These are phyloP conservation scores for Solanum hybrid DNA, from an alignment of 305 asterid species.

Conservation along the genomic window DNA sequence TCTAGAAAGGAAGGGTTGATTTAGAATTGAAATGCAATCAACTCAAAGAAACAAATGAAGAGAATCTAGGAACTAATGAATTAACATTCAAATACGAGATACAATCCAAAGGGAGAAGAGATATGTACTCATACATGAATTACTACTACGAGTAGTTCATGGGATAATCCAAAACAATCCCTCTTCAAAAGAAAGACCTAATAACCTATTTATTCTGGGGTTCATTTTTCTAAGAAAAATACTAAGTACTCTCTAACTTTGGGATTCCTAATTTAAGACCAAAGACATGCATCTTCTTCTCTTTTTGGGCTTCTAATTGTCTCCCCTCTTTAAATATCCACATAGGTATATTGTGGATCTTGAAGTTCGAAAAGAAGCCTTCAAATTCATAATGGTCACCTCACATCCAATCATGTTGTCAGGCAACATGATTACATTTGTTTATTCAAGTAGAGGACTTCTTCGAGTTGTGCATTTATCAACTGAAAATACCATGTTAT, in stretches of 20 bases:
- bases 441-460: background rate
- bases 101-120: background rate
- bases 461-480: background rate
- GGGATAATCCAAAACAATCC: background rate
- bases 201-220: background rate
- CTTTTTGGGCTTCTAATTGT: background rate
- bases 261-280: background rate
- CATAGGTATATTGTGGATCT: background rate
- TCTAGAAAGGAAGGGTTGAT: background rate
- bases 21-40: background rate
- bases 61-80: background rate
- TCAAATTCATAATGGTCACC: background rate
- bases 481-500: background rate
- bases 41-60: background rate
- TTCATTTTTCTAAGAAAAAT: background rate
- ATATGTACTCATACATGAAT: background rate
- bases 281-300: background rate
- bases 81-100: background rate
- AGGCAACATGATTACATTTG: background rate
- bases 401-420: background rate
- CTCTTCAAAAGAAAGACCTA: background rate
- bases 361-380: background rate
- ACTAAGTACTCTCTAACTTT: background rate
- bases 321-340: background rate
- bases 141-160: background rate